These are phyloP conservation scores for Carex sylvatica DNA, from an alignment of 202 grass and related monocot genomes.

Conservation along the genomic window DNA sequence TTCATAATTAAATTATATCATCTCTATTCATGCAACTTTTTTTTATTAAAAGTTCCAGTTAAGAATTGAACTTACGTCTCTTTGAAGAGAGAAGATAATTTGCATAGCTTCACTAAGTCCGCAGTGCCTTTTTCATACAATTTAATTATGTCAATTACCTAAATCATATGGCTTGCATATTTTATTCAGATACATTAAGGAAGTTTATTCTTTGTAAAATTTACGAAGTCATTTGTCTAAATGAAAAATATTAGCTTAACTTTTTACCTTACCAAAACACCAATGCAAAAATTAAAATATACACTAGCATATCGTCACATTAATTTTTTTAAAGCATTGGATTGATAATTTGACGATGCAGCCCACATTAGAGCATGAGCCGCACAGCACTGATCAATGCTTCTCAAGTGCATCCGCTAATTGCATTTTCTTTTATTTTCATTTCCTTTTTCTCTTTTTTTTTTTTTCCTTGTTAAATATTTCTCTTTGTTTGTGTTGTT, in stretches of 20 bases:
- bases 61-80: no score
- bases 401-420: constrained; percentile 22
- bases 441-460: not conserved
- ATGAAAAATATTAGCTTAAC: no score
- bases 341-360: constrained; percentile 8
- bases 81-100: no score
- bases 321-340: not conserved
- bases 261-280: not conserved
- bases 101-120: no score
- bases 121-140: not conserved
- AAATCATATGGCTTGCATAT: no score
- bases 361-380: not conserved
- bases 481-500: not conserved
- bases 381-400: not conserved
- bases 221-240: no score
- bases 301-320: no score
- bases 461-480: not conserved
- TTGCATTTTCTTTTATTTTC: not conserved
- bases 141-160: not conserved
- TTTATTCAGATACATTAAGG: no score
- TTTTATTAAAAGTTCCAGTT: no score
- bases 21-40: not conserved
- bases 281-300: not conserved
- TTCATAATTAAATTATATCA: not conserved
- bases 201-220: no score